Evolutionary conservation across 768 basidiomycete species (phyloP), one percentile per base, ranked within the genome.

Genomic region (Podaxis carcinomalis): DNA sequence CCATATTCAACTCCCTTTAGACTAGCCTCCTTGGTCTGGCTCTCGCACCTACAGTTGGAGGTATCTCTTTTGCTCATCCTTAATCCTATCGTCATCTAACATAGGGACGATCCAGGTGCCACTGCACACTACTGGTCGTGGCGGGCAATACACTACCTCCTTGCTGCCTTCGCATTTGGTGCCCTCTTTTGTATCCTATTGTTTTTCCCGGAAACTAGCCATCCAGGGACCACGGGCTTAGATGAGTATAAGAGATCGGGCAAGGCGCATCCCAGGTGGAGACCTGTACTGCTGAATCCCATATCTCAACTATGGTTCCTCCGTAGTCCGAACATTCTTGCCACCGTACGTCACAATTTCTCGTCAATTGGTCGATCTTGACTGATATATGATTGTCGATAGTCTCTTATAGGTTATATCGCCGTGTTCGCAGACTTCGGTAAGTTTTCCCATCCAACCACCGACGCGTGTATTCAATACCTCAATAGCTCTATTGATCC

Each of bases 121-220:
- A 53, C 54, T 16, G 65, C 61, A 6, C 62, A 63, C 23, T 63
- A 63, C 63, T 78, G 77, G 49, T 89, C 88, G 0, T 91, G 89
- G 88, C 80, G 89, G 0, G 65, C 77, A 5, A 80, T 87, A 68
- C 87, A 91, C 67, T 68, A 71, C 10, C 65, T 67, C 0, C 63
- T 90, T 1, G 80, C 79, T 2, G 36, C 75, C 0, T 70, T 74
- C 37, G 81, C 78, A 1, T 47, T 81, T 0, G 16, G 78, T 0
- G 73, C 75, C 1, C 74, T 83, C 46, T 4, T 80, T 7, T 62
- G 73, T 6, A 74, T 88, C 28, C 54, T 68, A 1, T 46, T 79
- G 1, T 78, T 78, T 59, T 78, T 89, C 23, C 88, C 88, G 0
- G 89, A 90, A 65, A 90, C 88, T 0, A 82, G 80, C 47, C 84